Conservation (phyloP, 441 rosid species). For the Mallotus repandus region DNA sequence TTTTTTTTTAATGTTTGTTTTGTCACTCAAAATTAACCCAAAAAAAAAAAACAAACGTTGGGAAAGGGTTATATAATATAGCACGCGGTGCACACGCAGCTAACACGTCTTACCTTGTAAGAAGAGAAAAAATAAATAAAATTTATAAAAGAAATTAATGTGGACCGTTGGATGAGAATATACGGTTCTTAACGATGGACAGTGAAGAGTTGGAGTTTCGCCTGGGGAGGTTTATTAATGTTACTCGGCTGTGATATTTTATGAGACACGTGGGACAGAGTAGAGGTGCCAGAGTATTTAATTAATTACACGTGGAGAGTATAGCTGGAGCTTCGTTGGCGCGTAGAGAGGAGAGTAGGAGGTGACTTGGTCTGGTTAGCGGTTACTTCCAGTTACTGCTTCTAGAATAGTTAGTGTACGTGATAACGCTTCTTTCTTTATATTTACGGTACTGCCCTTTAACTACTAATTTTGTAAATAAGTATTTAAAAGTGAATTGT, state of each 20-base stretch:
- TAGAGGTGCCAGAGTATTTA: conserved; percentile 5
- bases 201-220: too few species aligned
- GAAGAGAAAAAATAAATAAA: neutral
- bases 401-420: neutral
- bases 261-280: conserved; percentile 23
- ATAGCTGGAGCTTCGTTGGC: conserved; percentile 54
- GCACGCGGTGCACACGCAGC: conserved; percentile 1
- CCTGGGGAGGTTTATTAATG: neutral
- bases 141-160: neutral
- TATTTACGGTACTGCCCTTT: too few species aligned
- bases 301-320: conserved; percentile 21
- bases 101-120: conserved; percentile 9
- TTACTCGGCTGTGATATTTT: neutral
- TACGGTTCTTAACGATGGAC: neutral
- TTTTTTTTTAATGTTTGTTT: neutral
- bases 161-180: conserved; percentile 32
- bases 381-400: neutral
- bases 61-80: neutral
- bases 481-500: too few species aligned
- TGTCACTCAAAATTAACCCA: too few species aligned
- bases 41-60: too few species aligned
- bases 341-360: conserved; percentile 24
- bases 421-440: neutral
- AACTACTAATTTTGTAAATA: too few species aligned
- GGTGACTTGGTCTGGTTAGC: conserved; percentile 14